phyloP scores from a whole-genome alignment of 257 asterid species.

The Solanum pimpinellifolium region DNA sequence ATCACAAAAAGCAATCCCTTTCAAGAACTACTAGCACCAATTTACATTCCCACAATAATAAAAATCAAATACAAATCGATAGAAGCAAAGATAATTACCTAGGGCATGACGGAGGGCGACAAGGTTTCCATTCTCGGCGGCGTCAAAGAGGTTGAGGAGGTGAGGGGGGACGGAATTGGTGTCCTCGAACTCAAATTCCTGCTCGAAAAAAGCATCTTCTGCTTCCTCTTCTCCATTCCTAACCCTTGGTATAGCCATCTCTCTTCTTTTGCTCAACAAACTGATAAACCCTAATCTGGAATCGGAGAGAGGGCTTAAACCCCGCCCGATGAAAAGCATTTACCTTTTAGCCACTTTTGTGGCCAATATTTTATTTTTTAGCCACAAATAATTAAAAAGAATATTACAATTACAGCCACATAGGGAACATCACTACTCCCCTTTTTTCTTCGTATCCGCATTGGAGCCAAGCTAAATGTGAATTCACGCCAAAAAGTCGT shows the following conservation, averaged over 20 bases:
- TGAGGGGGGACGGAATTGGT: slow-evolving; percentile 50
- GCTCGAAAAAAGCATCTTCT: slow-evolving; percentile 49
- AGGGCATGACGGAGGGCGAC: slow-evolving; percentile 61
- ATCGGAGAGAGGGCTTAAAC: not conserved
- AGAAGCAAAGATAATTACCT: slow-evolving; percentile 18
- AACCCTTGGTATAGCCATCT: slow-evolving; percentile 75
- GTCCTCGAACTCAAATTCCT: slow-evolving; percentile 38
- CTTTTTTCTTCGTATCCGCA: too few species aligned
- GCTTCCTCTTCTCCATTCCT: slow-evolving; percentile 60
- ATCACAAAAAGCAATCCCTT: not conserved
- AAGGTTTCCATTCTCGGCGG: slow-evolving; percentile 64
- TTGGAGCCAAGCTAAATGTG: not conserved
- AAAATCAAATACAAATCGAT: not conserved
- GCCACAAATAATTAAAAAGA: not conserved
- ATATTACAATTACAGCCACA: not conserved
- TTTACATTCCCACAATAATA: not conserved
- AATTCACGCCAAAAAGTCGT: too few species aligned
- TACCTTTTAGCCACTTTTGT: not conserved
- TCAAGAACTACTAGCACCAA: not conserved
- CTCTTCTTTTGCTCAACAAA: not conserved
- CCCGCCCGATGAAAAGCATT: rapidly evolving
- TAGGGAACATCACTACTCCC: not conserved
- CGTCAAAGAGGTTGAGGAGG: slow-evolving; percentile 66
- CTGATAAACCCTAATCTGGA: not conserved
- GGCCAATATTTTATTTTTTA: not conserved